Evolutionary conservation across 495 filamentous ascomycete genomes (phyloP).

Genomic region (Trypethelium eluteriae): DNA sequence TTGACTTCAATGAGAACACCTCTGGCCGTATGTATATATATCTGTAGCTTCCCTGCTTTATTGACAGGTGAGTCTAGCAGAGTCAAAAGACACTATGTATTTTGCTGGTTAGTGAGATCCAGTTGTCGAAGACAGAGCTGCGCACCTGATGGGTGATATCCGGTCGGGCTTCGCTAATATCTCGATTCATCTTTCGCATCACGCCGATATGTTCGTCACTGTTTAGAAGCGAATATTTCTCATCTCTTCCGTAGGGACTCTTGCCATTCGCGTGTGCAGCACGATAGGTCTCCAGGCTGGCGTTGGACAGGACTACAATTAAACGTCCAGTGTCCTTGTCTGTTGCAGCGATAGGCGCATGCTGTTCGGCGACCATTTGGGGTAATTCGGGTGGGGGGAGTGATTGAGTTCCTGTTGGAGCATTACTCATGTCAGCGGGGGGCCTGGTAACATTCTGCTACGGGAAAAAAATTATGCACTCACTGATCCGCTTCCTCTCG

Average conservation of each 20-base stretch:
- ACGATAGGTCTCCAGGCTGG: constrained; percentile 94
- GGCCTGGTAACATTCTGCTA: neutral
- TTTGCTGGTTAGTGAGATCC: constrained; percentile 26
- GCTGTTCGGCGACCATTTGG: constrained; percentile 85
- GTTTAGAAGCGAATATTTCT: constrained; percentile 94
- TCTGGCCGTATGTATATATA: constrained; percentile 96
- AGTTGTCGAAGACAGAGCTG: neutral
- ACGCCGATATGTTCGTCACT: constrained; percentile 98
- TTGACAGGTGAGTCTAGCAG: constrained; percentile 96
- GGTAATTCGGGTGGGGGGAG: constrained; percentile 85
- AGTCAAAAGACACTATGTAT: constrained; percentile 81
- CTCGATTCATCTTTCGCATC: constrained; percentile 98
- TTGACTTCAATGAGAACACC: constrained; percentile 96
- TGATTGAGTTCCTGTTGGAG: constrained; percentile 69
- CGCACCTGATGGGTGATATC: constrained; percentile 97
- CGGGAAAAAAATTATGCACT: neutral
- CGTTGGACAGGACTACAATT: constrained; percentile 94
- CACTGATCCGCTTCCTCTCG: constrained; percentile 5
- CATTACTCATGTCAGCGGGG: constrained; percentile 3
- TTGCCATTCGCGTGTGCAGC: constrained; percentile 63
- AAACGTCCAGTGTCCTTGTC: constrained; percentile 86
- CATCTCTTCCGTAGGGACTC: constrained; percentile 56
- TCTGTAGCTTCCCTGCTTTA: constrained; percentile 94
- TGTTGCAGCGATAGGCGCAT: constrained; percentile 68
- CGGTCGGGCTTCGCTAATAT: constrained; percentile 93